Conservation (phyloP, 2,329 filamentous ascomycete species). For the Cercospora berteroae region DNA sequence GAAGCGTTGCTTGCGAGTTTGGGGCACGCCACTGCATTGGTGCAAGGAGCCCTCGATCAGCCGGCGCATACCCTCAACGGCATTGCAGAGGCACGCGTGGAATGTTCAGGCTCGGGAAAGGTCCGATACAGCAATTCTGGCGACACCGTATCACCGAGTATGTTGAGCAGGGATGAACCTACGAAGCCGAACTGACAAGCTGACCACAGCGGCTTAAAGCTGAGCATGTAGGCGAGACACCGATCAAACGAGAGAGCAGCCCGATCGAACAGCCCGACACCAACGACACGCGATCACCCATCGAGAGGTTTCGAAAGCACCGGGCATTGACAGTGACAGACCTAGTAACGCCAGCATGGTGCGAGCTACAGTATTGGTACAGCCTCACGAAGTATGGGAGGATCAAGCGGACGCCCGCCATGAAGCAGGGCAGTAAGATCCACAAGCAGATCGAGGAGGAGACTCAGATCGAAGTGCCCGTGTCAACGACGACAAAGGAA, state of each 20-base stretch:
- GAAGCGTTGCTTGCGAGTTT: conserved; percentile 4
- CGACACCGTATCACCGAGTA: conserved; percentile 7
- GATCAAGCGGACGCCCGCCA: conserved; percentile 73
- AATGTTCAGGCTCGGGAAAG: background rate
- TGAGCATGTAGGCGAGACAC: conserved; percentile 14
- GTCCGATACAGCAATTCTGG: background rate
- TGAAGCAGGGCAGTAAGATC: conserved; percentile 76
- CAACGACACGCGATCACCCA: conserved; percentile 57
- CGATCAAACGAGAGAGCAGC: conserved; percentile 6
- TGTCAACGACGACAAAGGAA: conserved; percentile 71
- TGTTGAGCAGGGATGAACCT: background rate
- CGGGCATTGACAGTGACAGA: conserved; percentile 86
- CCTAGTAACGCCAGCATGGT: conserved; percentile 87
- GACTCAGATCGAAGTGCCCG: conserved; percentile 71
- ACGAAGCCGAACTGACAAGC: conserved; percentile 27
- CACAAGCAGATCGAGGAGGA: conserved; percentile 84
- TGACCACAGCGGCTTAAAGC: conserved; percentile 34
- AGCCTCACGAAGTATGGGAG: conserved; percentile 73
- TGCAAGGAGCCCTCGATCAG: background rate
- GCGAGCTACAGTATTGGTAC: conserved; percentile 91
- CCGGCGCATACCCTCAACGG: conserved; percentile 17
- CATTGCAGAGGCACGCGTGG: background rate
- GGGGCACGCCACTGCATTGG: background rate
- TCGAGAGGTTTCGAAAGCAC: conserved; percentile 74
- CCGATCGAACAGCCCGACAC: conserved; percentile 1